These are phyloP conservation scores for Geotrichum citri-aurantii DNA, from an alignment of 1,139 yeast species.

Conservation along the genomic window DNA sequence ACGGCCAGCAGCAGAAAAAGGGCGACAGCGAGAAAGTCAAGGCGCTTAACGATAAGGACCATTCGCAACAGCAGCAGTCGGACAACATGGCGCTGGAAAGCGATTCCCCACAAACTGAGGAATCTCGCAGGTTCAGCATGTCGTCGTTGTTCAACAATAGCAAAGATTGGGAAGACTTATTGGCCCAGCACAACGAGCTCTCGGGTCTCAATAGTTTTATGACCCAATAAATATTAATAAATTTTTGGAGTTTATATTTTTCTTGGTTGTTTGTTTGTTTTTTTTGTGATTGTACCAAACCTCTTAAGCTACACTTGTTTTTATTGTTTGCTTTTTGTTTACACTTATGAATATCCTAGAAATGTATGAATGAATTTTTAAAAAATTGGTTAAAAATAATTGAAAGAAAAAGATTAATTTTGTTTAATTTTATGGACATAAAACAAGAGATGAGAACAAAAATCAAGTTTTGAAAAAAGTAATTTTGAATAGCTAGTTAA, in stretches of 20 bases:
- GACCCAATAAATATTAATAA: slow-evolving; percentile 9
- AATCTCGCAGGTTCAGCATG: slow-evolving; percentile 13
- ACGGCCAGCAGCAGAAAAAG: neutral
- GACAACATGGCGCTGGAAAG: neutral
- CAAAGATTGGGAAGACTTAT: slow-evolving; percentile 32
- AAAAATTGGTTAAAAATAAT: neutral
- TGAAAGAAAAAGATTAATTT: too few species aligned
- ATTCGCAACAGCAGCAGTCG: neutral
- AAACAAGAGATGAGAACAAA: too few species aligned
- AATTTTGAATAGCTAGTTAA: neutral
- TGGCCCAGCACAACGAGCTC: slow-evolving; percentile 29
- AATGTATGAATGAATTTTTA: neutral
- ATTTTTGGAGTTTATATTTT: neutral
- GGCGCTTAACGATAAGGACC: neutral
- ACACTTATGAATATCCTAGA: neutral
- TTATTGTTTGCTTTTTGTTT: neutral
- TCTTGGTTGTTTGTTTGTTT: neutral
- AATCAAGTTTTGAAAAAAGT: neutral
- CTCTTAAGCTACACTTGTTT: neutral
- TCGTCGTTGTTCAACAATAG: slow-evolving; percentile 21
- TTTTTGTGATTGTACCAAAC: slow-evolving; percentile 1
- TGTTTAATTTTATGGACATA: too few species aligned
- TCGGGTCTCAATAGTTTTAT: slow-evolving; percentile 30
- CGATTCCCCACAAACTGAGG: neutral
- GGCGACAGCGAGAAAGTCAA: neutral